A percentile compares a stretch with the other conserved stretches of the same genome.
Conservation (phyloP, 129 eudicot species). For the Ambrosia artemisiifolia region DNA sequence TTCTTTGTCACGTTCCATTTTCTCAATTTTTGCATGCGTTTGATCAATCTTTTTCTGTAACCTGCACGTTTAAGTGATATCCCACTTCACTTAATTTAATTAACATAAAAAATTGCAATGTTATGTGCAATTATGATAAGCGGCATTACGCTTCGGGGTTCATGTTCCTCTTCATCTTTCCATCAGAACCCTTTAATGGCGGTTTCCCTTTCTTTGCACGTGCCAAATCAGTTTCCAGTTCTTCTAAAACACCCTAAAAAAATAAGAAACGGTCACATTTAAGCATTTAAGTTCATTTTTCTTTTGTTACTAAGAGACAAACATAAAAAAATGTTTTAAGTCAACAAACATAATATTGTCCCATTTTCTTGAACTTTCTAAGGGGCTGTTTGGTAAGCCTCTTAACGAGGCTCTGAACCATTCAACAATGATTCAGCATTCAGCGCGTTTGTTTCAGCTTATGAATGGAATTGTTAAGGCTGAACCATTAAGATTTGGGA, state of each 20-base stretch:
- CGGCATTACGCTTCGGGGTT: slow-evolving; percentile 74
- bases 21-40: slow-evolving; percentile 66
- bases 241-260: slow-evolving; percentile 59
- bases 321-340: no score
- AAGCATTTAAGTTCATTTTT: neutral
- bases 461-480: no score
- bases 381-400: no score
- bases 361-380: no score
- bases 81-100: neutral
- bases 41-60: slow-evolving; percentile 74
- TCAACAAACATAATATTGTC: no score
- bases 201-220: slow-evolving; percentile 95
- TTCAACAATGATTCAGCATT: no score
- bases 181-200: slow-evolving; percentile 68
- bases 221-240: slow-evolving; percentile 62
- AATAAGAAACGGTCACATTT: neutral
- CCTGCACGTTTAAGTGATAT: slow-evolving; percentile 40
- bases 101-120: neutral
- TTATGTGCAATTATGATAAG: neutral
- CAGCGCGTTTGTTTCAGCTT: no score
- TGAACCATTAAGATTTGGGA: no score
- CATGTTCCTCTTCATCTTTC: slow-evolving; percentile 73
- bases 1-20: slow-evolving; percentile 75
- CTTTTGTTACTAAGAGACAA: no score
- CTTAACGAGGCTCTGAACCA: no score